A percentile compares a stretch with the other conserved stretches of the same genome.
phyloP scores from a whole-genome alignment of 768 basidiomycete genomes.

The Phaffia australis region DNA sequence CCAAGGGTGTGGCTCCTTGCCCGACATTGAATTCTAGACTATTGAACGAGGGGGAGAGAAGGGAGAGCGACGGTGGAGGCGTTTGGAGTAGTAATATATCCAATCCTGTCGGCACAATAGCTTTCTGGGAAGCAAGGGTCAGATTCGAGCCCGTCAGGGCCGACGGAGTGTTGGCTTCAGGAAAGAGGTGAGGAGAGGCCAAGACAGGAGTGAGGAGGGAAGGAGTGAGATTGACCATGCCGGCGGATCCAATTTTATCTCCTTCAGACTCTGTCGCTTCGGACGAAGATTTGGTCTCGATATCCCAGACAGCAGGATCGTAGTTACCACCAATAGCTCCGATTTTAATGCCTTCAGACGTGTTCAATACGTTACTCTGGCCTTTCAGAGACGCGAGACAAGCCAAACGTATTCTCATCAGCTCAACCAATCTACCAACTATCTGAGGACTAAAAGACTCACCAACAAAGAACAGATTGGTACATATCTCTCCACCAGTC shows the following conservation, averaged over 20 bases:
- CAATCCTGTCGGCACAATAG: slow-evolving; percentile 53
- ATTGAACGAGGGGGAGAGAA: slow-evolving; percentile 42
- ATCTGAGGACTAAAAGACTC: slow-evolving; percentile 34
- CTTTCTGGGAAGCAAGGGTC: slow-evolving; percentile 47
- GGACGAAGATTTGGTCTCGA: not conserved
- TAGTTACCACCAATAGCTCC: slow-evolving; percentile 71
- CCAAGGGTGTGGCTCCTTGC: slow-evolving; percentile 44
- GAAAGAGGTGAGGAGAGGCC: slow-evolving; percentile 23
- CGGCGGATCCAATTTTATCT: not conserved
- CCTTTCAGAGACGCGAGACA: slow-evolving; percentile 41
- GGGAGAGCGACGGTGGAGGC: slow-evolving; percentile 51
- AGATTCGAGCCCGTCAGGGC: slow-evolving; percentile 58
- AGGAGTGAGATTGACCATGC: slow-evolving; percentile 27
- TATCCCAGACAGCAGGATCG: slow-evolving; percentile 43
- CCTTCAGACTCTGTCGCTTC: not conserved
- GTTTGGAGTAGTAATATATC: slow-evolving; percentile 59
- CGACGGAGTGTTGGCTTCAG: slow-evolving; percentile 39
- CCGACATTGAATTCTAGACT: slow-evolving; percentile 47
- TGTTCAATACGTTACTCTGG: slow-evolving; percentile 70
- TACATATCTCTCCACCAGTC: slow-evolving; percentile 66
- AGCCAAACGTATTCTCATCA: not conserved
- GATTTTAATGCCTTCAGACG: slow-evolving; percentile 67
- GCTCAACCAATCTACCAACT: not conserved
- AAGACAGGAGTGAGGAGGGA: slow-evolving; percentile 42
- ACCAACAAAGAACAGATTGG: slow-evolving; percentile 79